phyloP scores from a whole-genome alignment of 140 eudicot species.

The Oenanthe javanica region DNA sequence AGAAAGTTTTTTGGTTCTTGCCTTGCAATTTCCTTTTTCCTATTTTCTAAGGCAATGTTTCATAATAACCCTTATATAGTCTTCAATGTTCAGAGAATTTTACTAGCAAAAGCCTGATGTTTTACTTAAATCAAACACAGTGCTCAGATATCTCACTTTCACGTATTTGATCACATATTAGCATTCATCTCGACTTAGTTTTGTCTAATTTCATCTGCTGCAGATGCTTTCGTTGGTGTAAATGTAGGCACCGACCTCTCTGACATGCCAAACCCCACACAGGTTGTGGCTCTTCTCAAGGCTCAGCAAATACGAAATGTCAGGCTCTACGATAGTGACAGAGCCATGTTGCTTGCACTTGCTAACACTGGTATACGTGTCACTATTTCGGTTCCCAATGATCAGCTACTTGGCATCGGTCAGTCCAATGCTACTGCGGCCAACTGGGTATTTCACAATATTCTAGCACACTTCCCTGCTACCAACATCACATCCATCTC shows the following conservation, averaged over 20 bases:
- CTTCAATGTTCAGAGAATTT: background rate
- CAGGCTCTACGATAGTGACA: slow-evolving; percentile 68
- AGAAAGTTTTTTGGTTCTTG: too few relatives aligned
- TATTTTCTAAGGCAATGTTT: background rate
- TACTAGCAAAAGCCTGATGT: background rate
- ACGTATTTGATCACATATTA: background rate
- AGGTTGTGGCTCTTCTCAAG: slow-evolving; percentile 72
- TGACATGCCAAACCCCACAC: slow-evolving; percentile 79
- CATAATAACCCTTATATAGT: background rate
- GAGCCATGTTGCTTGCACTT: slow-evolving; percentile 80
- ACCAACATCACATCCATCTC: slow-evolving; percentile 75
- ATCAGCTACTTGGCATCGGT: slow-evolving; percentile 69
- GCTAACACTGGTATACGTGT: slow-evolving; percentile 79
- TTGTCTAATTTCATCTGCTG: background rate
- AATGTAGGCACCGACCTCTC: slow-evolving; percentile 80
- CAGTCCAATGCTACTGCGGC: slow-evolving; percentile 83
- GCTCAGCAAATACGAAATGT: slow-evolving; percentile 67
- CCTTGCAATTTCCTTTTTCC: background rate
- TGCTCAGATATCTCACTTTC: background rate
- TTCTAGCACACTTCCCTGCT: slow-evolving; percentile 55
- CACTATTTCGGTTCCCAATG: slow-evolving; percentile 61
- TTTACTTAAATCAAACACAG: background rate
- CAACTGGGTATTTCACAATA: slow-evolving; percentile 65
- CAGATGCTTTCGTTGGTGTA: slow-evolving; percentile 81
- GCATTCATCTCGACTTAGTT: background rate